Percentiles rank a stretch among this genome's conserved stretches.
phyloP scores from a whole-genome alignment of 345 rosid species.

The Murraya koenigii region DNA sequence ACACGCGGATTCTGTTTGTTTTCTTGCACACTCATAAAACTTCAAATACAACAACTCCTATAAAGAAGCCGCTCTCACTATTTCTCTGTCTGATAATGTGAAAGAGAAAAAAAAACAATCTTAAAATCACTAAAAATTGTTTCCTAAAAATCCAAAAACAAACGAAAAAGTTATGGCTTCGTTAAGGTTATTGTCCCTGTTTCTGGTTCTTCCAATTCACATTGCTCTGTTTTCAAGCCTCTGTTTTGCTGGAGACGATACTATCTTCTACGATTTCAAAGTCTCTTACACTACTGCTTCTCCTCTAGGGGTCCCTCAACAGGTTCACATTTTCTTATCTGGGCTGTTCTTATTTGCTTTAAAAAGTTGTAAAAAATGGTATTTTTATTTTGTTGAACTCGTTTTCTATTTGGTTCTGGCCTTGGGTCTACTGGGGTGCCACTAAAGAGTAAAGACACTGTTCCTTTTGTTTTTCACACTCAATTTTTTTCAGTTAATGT shows the following conservation, averaged over 20 bases:
- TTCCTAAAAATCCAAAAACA: not conserved
- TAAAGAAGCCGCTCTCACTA: not conserved
- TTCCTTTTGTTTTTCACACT: not conserved
- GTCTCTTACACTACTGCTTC: constrained; percentile 69
- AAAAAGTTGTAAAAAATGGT: not conserved
- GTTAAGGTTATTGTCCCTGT: constrained; percentile 5
- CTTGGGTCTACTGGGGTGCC: not conserved
- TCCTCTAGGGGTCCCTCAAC: constrained; percentile 88
- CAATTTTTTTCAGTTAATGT: not conserved
- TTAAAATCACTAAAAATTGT: not conserved
- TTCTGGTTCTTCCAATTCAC: constrained; percentile 27
- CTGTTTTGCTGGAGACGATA: constrained; percentile 65
- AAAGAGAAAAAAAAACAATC: not conserved
- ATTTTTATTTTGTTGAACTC: not conserved
- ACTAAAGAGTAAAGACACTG: too few relatives aligned
- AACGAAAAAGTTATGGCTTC: constrained; percentile 16
- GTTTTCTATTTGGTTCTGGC: not conserved
- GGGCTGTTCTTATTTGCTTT: not conserved
- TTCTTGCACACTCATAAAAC: not conserved
- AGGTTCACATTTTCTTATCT: constrained; percentile 35
- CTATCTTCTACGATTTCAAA: constrained; percentile 45
- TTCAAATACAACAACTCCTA: not conserved
- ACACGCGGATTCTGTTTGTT: not conserved
- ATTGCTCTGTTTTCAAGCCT: constrained; percentile 40
- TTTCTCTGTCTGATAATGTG: not conserved